Evolutionary conservation across 768 basidiomycete species (phyloP), one percentile per base, ranked within the genome.

Genomic region (Phanerochaete sordida): DNA sequence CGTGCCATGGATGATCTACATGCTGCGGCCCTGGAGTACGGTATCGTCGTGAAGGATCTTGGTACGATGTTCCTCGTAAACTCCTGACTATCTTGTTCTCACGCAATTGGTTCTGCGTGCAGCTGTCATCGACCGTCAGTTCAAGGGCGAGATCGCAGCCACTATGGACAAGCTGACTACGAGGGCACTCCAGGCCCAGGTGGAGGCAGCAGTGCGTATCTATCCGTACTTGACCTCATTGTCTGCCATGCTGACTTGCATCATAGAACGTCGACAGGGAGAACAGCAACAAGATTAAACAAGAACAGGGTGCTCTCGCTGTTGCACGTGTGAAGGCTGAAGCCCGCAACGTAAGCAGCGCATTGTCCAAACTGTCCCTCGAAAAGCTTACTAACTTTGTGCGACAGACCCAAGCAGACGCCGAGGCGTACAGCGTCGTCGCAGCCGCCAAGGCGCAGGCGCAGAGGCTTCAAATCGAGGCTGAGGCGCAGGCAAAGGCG

Each of bases 1-100:
- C 84, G 88, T 43, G 92, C 91, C 8, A 90, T 93, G 88, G 92
- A 93, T 68, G 91, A 93, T 58, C 82, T 94, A 77, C 87, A 90
- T 58, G 77, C 84, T 57, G 91, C 90, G 23, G 90, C 91, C 2
- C 72, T 89, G 44, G 91, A 92, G 68, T 93, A 93, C 63, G 92
- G 92, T 7, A 94, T 93, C 52, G 75, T 88, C 35, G 72, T 93
- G 51, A 91, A 91, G 72, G 91, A 93, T 63, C 83, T 93, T 37
- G 87, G 85, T 85, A 64, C 5, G 79, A 68, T 19, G 19, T 31
- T 37, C 12, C 26, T 27, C 21, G 23, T 16, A 12, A 50, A 24
- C 16, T 35, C 26, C 16, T 12, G 12, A n/a, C 33, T 28, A 28
- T 54, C 24, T 4, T 31, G 24, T 37, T 13, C 2, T 23, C n/a